Evolutionary conservation across 2,329 filamentous ascomycete species (phyloP).

Genomic region (Nothophaeocryptopus gaeumannii): DNA sequence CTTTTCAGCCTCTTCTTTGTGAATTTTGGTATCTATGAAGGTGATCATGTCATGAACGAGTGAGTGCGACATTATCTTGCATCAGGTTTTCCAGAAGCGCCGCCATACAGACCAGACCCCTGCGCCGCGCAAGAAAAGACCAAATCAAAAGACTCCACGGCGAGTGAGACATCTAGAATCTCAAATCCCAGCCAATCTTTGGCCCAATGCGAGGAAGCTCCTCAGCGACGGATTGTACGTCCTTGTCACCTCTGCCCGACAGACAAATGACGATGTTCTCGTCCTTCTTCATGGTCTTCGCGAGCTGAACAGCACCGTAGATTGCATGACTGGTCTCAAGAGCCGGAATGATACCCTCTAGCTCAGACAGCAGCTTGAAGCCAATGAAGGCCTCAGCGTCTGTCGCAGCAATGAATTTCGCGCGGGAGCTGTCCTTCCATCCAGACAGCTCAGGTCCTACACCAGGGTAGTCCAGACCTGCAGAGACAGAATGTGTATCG

Average conservation of each 20-base stretch:
- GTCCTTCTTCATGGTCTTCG: constrained; percentile 85
- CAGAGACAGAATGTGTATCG: constrained; percentile 94
- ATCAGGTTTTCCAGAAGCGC: too few species aligned
- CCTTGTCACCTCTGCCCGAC: constrained; percentile 93
- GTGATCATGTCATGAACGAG: too few species aligned
- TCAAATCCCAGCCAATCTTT: constrained; percentile 72
- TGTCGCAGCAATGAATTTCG: constrained; percentile 85
- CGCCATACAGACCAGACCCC: too few species aligned
- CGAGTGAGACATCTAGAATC: constrained; percentile 44
- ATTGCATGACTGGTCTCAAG: constrained; percentile 92
- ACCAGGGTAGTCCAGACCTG: constrained; percentile 93
- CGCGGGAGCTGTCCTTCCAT: constrained; percentile 89
- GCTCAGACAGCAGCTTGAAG: constrained; percentile 78
- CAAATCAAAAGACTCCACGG: too few species aligned
- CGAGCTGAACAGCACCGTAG: constrained; percentile 81
- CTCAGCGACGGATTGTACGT: constrained; percentile 96
- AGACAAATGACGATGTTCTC: constrained; percentile 92
- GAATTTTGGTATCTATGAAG: too few species aligned
- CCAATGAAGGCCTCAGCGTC: constrained; percentile 86
- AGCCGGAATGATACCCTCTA: constrained; percentile 95
- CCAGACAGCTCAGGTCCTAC: constrained; percentile 87
- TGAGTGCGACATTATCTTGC: too few species aligned
- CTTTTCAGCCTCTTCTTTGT: too few species aligned
- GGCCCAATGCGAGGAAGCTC: constrained; percentile 86
- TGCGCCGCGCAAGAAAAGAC: too few species aligned